These are phyloP conservation scores for Cutaneotrichosporon sp. DNA, from an alignment of 1,284 basidiomycete species.

Conservation along the genomic window DNA sequence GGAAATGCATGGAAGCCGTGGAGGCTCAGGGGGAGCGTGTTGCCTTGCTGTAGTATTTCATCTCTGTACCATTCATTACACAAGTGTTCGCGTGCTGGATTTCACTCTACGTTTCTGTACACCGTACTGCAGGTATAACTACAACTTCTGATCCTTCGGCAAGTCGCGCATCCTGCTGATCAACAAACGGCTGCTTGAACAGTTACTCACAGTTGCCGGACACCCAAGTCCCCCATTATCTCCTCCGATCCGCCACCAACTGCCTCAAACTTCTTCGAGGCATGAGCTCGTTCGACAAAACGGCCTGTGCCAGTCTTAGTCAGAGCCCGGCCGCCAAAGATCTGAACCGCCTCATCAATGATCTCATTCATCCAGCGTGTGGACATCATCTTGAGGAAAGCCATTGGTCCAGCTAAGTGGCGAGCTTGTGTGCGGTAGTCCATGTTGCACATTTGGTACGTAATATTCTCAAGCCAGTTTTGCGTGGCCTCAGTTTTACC, in stretches of 20 bases:
- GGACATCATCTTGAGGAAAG: slow-evolving; percentile 58
- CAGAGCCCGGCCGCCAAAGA: slow-evolving; percentile 37
- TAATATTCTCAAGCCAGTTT: slow-evolving; percentile 82
- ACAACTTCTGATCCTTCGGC: slow-evolving; percentile 13
- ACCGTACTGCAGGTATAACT: not conserved
- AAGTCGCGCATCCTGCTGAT: slow-evolving; percentile 3
- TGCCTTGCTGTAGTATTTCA: not conserved
- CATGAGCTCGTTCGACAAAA: slow-evolving; percentile 51
- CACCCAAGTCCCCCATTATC: slow-evolving; percentile 53
- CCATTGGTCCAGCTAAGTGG: slow-evolving; percentile 48
- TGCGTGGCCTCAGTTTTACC: slow-evolving; percentile 75
- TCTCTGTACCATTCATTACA: too few relatives aligned
- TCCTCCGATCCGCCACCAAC: slow-evolving; percentile 54
- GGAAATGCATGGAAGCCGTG: not conserved
- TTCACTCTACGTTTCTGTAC: too few relatives aligned
- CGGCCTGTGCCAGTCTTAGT: slow-evolving; percentile 52
- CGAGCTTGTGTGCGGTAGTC: slow-evolving; percentile 63
- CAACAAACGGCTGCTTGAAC: not conserved
- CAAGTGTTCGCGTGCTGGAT: too few relatives aligned
- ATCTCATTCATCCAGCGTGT: slow-evolving; percentile 47
- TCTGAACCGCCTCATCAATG: slow-evolving; percentile 53
- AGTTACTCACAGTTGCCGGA: slow-evolving; percentile 47
- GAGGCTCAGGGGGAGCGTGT: not conserved
- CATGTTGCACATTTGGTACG: slow-evolving; percentile 87
- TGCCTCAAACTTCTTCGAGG: slow-evolving; percentile 77